These are phyloP conservation scores for Pseudonectria foliicola DNA, from an alignment of 2,329 filamentous ascomycete species.

Conservation along the genomic window DNA sequence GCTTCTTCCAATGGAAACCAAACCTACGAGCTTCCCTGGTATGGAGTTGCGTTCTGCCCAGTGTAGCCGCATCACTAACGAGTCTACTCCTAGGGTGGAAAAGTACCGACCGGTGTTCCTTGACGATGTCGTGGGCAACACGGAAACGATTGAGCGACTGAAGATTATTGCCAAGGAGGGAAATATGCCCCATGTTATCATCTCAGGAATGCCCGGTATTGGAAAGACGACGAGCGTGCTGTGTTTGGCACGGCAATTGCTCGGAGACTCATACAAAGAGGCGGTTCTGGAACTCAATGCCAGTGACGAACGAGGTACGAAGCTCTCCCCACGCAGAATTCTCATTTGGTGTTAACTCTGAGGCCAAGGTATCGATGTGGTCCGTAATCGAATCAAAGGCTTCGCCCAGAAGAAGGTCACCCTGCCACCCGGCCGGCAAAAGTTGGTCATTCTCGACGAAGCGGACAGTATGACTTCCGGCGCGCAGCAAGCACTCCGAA, in stretches of 20 bases:
- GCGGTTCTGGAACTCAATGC: conserved; percentile 95
- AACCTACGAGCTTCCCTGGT: conserved; percentile 77
- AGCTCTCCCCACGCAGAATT: not conserved
- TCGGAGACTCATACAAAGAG: conserved; percentile 94
- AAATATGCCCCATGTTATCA: conserved; percentile 99
- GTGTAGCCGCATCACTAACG: conserved; percentile 14
- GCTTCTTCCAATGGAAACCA: conserved; percentile 41
- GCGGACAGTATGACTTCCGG: conserved; percentile 97
- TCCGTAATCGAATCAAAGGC: conserved; percentile 93
- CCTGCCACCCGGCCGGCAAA: conserved; percentile 81
- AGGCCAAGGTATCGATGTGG: conserved; percentile 77
- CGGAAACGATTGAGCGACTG: conserved; percentile 90
- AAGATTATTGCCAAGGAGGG: conserved; percentile 98
- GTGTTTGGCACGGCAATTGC: conserved; percentile 82
- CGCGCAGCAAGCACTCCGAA: conserved; percentile 86
- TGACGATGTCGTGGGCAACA: conserved; percentile 96
- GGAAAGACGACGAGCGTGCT: conserved; percentile 96
- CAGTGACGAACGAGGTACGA: conserved; percentile 77
- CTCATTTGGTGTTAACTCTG: not conserved
- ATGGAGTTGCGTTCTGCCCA: conserved; percentile 15
- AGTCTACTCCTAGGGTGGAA: conserved; percentile 65
- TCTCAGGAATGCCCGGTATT: conserved; percentile 98
- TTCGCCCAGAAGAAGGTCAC: conserved; percentile 99
- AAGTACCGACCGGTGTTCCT: conserved; percentile 95
- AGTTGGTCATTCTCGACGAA: conserved; percentile 95